Percentiles rank a stretch among this genome's conserved stretches.
Evolutionary conservation across 768 basidiomycete species (phyloP).

Genomic region (Floccularia luteovirens): DNA sequence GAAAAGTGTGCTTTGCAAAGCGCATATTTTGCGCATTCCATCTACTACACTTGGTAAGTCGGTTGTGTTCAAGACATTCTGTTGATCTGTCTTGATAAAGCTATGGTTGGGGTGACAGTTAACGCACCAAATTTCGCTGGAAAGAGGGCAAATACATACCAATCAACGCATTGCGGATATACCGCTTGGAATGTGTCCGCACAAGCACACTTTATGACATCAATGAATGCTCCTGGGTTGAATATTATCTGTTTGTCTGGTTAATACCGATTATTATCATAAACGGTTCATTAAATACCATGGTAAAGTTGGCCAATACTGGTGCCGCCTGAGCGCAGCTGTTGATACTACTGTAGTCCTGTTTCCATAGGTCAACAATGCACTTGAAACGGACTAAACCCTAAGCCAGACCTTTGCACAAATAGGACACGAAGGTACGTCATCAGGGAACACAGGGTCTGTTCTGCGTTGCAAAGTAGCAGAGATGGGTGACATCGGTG

Average conservation of each 20-base stretch:
- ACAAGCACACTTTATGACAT: conserved; percentile 59
- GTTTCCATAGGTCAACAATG: neutral
- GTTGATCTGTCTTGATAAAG: conserved; percentile 53
- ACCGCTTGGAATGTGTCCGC: conserved; percentile 33
- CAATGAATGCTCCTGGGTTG: conserved; percentile 56
- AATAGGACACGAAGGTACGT: conserved; percentile 51
- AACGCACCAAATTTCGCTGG: neutral
- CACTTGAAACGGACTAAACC: neutral
- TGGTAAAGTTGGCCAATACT: conserved; percentile 47
- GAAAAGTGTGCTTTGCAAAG: conserved; percentile 40
- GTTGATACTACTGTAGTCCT: conserved; percentile 46
- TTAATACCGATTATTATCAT: neutral
- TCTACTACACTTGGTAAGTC: conserved; percentile 40
- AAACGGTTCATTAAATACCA: conserved; percentile 23
- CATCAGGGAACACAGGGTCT: conserved; percentile 42
- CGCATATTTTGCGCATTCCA: conserved; percentile 46
- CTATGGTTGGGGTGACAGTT: conserved; percentile 18
- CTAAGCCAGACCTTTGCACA: conserved; percentile 34
- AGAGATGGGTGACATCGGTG: too few species aligned
- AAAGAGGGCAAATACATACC: conserved; percentile 26
- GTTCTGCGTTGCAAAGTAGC: conserved; percentile 16
- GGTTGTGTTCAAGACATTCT: conserved; percentile 35
- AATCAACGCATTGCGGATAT: conserved; percentile 64
- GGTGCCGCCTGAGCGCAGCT: conserved; percentile 52
- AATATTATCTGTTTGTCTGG: conserved; percentile 47